These are phyloP conservation scores for Zalaria sp. DNA, from an alignment of 2,329 filamentous ascomycete species.

Conservation along the genomic window DNA sequence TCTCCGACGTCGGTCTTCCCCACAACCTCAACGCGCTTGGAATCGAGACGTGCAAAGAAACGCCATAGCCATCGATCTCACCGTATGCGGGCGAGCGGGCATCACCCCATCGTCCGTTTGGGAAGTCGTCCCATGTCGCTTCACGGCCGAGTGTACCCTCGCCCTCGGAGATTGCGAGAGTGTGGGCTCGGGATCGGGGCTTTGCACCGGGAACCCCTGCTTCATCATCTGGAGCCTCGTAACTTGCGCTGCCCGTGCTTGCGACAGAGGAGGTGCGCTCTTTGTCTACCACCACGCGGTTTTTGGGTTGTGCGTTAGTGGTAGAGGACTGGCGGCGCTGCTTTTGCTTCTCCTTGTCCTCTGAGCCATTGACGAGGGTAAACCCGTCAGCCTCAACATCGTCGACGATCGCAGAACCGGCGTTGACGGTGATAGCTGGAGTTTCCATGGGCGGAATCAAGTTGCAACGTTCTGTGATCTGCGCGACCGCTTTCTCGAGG, in stretches of 20 bases:
- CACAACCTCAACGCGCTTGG: slow-evolving; percentile 71
- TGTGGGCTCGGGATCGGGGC: slow-evolving; percentile 49
- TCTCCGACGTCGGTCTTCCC: slow-evolving; percentile 56
- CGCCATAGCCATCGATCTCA: slow-evolving; percentile 95
- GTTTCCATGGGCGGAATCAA: slow-evolving; percentile 51
- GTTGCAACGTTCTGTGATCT: slow-evolving; percentile 74
- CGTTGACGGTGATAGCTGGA: slow-evolving; percentile 11
- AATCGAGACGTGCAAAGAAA: slow-evolving; percentile 85
- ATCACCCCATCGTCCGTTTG: slow-evolving; percentile 91
- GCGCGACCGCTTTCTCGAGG: slow-evolving; percentile 86
- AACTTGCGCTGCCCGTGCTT: slow-evolving; percentile 31
- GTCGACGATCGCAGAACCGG: slow-evolving; percentile 22
- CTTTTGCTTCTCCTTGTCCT: slow-evolving; percentile 12
- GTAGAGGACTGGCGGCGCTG: slow-evolving; percentile 55
- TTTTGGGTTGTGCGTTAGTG: slow-evolving; percentile 71
- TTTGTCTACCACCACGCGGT: slow-evolving; percentile 60
- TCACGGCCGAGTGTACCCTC: slow-evolving; percentile 80
- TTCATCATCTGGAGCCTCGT: slow-evolving; percentile 60
- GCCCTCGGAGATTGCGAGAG: slow-evolving; percentile 85
- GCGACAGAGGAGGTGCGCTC: slow-evolving; percentile 44
- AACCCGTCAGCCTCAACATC: slow-evolving; percentile 24
- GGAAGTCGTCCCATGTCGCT: slow-evolving; percentile 97
- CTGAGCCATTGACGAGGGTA: slow-evolving; percentile 10
- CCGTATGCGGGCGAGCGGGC: slow-evolving; percentile 86
- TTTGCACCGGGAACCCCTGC: slow-evolving; percentile 66